phyloP scores from a whole-genome alignment of 2,329 filamentous ascomycete genomes.

The Cladosporium sp. region DNA sequence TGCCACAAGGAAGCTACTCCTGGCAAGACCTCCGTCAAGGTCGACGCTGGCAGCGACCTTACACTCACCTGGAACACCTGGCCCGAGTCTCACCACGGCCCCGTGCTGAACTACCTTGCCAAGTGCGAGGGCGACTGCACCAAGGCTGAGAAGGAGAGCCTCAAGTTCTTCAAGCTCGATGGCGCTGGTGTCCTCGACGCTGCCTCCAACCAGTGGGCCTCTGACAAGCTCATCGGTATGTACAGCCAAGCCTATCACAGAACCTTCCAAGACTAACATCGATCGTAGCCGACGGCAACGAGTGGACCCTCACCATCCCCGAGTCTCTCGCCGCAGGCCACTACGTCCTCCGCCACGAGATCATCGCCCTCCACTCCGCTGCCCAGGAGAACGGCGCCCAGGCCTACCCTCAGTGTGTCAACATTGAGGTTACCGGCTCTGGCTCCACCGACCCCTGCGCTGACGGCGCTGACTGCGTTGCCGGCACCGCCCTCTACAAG shows the following conservation, averaged over 20 bases:
- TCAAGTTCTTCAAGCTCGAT: constrained; percentile 66
- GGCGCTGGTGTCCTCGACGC: constrained; percentile 54
- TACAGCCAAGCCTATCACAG: background rate
- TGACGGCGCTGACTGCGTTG: constrained; percentile 16
- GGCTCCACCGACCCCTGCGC: constrained; percentile 34
- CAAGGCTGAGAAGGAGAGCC: constrained; percentile 52
- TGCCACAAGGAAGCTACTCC: constrained; percentile 55
- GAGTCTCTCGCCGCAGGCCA: constrained; percentile 55
- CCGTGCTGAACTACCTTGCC: constrained; percentile 65
- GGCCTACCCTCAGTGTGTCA: constrained; percentile 47
- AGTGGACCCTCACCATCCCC: constrained; percentile 51
- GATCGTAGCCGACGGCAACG: constrained; percentile 21
- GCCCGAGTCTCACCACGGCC: constrained; percentile 65
- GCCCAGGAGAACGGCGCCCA: constrained; percentile 29
- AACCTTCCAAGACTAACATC: background rate
- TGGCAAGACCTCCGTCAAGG: constrained; percentile 53
- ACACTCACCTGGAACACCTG: constrained; percentile 45
- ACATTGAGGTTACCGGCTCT: constrained; percentile 59
- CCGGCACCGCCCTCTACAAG: constrained; percentile 56
- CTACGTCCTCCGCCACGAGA: constrained; percentile 61
- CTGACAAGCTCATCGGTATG: constrained; percentile 49
- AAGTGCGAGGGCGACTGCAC: constrained; percentile 58
- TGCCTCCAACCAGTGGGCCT: constrained; percentile 52
- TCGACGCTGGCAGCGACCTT: constrained; percentile 54
- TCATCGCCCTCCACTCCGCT: constrained; percentile 61